Conservation (phyloP, 73 alveolate species). For the Paramecium tetraurelia region DNA sequence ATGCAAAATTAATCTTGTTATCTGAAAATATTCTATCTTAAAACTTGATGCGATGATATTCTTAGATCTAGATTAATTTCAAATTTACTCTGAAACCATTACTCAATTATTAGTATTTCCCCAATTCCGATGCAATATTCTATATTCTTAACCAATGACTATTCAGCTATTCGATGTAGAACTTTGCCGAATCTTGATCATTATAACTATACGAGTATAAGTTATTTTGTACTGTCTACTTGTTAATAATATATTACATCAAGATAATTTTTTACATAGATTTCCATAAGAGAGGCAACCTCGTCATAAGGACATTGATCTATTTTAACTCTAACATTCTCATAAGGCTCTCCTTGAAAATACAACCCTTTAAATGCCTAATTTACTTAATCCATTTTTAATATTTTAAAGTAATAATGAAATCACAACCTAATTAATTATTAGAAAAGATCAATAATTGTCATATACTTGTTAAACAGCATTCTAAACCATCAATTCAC, state of each 20-base stretch:
- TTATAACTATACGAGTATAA: neutral
- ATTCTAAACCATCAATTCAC: neutral
- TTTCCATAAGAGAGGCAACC: neutral
- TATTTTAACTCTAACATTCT: neutral
- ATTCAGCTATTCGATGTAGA: neutral
- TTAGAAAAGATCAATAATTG: neutral
- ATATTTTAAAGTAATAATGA: neutral
- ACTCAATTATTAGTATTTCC: neutral
- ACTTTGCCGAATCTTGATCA: neutral
- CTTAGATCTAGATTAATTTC: neutral
- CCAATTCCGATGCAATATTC: neutral
- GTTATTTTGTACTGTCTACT: neutral
- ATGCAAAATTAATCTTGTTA: neutral
- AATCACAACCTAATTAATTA: neutral
- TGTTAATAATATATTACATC: neutral
- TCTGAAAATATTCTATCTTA: neutral
- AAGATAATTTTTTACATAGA: neutral
- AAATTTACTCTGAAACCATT: neutral
- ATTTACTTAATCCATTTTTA: neutral
- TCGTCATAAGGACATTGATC: neutral
- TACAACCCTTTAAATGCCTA: neutral
- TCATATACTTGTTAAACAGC: neutral
- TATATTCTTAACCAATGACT: neutral
- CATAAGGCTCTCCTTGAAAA: neutral
- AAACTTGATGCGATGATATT: neutral